Evolutionary conservation across 2,329 filamentous ascomycete genomes (phyloP).

Genomic region (Fusarium newnesense): DNA sequence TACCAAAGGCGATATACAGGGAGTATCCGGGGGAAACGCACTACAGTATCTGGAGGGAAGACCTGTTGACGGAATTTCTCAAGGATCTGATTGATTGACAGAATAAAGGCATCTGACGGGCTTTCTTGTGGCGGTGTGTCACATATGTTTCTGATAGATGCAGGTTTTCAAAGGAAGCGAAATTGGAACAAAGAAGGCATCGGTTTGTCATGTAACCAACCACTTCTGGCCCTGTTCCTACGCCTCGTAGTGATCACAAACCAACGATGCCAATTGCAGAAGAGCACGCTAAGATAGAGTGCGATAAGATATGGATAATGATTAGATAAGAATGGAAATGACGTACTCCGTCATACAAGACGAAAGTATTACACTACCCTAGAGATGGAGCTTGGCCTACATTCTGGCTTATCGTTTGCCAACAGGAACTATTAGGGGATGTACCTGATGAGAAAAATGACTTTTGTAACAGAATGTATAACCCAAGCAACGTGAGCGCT

Average conservation of each 20-base stretch:
- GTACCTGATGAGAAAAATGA: too few relatives aligned
- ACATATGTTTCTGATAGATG: not conserved
- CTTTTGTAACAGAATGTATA: fast-evolving
- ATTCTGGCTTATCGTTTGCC: fast-evolving
- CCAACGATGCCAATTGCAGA: not conserved
- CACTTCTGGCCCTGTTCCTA: too few relatives aligned
- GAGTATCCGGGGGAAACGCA: not conserved
- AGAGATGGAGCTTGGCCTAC: not conserved
- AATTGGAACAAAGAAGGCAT: not conserved
- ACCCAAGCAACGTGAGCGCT: fast-evolving
- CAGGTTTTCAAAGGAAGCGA: not conserved
- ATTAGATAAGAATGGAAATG: not conserved
- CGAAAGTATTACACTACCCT: too few relatives aligned
- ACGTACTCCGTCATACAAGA: too few relatives aligned
- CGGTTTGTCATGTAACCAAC: not conserved
- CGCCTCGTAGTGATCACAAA: too few relatives aligned
- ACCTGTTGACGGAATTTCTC: not conserved
- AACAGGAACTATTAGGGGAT: too few relatives aligned
- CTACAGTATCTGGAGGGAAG: not conserved
- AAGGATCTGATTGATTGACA: not conserved
- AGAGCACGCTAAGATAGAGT: too few relatives aligned
- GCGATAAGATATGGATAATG: not conserved
- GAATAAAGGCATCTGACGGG: fast-evolving
- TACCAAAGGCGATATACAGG: not conserved
- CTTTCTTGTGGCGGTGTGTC: fast-evolving